Evolutionary conservation across 2,329 filamentous ascomycete genomes (phyloP), one percentile per base, ranked within the genome.

Genomic region (Colletotrichum shisoi): DNA sequence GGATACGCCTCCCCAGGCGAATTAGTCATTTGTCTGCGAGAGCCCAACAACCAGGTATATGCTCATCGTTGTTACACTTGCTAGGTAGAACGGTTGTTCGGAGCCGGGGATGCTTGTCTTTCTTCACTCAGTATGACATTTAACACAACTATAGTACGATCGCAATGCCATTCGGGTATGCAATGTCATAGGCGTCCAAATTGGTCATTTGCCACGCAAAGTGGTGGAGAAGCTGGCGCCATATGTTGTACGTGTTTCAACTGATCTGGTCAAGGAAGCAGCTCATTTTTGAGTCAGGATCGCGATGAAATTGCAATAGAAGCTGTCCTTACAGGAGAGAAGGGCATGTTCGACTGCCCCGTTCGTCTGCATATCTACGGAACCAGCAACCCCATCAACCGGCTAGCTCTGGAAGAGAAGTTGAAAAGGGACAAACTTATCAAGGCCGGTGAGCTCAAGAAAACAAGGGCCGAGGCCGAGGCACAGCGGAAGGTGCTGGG

Each of bases 91-190:
- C 13, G 15, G 7, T 21, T 12, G 3, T 11, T 5, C 5, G 19
- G 27, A 17, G 21, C 39, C 42, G 9, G n/a, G 45, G 44, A 42
- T 39, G 7, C 7, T 5, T 3, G 4, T 24, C 3, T 24, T 27
- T 58, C 19, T 5, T 13, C 19, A 12, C 7, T n/a, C 13, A 15
- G 11, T 8, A 53, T 24, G 31, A 9, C 8, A 39, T 51, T 66
- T 34, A 70, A 70, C 51, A 54, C 45, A 52, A 52, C 4, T 37
- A n/a, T 59, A 81, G 71, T 91, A 90, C 73, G 91, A 95, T 74
- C 70, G 71, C 6, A 95, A 95, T 77, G 92, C 92, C 0, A 92
- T 96, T 64, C 86, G 87, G 5, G 86, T 96, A 1, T 84, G 91
- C 72, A 96, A 95, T 75, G 91, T 94, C 15, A 85, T 91, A 73